phyloP scores from a whole-genome alignment of 164 flowering plant species.

The Macadamia tetraphylla region DNA sequence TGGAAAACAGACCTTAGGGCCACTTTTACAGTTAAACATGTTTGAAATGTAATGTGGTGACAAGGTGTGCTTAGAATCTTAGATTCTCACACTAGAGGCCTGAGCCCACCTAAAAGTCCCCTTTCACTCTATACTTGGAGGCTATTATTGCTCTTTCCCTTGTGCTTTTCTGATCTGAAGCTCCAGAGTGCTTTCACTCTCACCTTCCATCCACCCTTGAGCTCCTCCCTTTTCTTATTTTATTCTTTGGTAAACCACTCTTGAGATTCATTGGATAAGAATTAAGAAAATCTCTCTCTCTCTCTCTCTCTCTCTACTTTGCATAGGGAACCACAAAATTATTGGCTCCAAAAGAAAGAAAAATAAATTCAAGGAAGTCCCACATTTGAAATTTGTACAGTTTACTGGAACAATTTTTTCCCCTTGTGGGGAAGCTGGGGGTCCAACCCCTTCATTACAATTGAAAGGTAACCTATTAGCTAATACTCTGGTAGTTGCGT shows the following conservation, averaged over 20 bases:
- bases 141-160: neutral
- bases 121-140: neutral
- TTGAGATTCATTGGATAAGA: too few relatives aligned
- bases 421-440: neutral
- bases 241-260: neutral
- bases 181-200: constrained; percentile 18
- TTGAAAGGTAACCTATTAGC: neutral
- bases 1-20: too few relatives aligned
- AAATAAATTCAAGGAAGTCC: neutral
- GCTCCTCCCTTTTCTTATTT: neutral
- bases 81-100: neutral
- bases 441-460: neutral
- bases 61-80: too few relatives aligned
- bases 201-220: constrained; percentile 18
- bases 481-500: constrained; percentile 30
- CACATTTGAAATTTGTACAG: neutral
- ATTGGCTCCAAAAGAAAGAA: neutral
- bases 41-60: too few relatives aligned
- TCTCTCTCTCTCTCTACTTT: neutral
- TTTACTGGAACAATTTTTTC: neutral
- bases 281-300: too few relatives aligned
- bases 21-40: too few relatives aligned
- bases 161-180: constrained; percentile 2
- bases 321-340: neutral
- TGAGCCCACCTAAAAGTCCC: neutral